These are phyloP conservation scores for Haberlea rhodopensis DNA, from an alignment of 257 asterid species.

Conservation along the genomic window DNA sequence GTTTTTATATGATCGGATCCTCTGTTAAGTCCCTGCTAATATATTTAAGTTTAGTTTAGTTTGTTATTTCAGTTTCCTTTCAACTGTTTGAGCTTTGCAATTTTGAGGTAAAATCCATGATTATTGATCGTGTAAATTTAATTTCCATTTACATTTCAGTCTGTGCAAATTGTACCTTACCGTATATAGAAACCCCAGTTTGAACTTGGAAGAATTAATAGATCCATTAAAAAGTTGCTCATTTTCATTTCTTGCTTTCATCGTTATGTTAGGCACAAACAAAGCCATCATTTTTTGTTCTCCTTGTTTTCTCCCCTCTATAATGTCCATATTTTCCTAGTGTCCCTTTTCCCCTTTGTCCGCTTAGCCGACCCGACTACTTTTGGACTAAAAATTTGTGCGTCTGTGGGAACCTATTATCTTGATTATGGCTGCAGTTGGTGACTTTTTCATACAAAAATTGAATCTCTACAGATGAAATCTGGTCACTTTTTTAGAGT, in stretches of 20 bases:
- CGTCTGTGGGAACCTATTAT: too few species aligned
- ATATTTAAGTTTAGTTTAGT: not conserved
- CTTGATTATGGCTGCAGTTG: too few species aligned
- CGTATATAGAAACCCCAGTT: too few species aligned
- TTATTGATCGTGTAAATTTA: not conserved
- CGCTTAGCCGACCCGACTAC: not conserved
- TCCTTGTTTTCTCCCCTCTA: slow-evolving; percentile 33
- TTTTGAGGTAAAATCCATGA: not conserved
- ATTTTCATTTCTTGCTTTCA: slow-evolving; percentile 18
- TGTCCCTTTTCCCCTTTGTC: slow-evolving; percentile 20
- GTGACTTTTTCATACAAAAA: too few species aligned
- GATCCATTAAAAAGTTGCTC: slow-evolving; percentile 17
- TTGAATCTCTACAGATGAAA: too few species aligned
- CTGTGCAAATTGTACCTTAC: not conserved
- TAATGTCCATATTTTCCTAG: slow-evolving; percentile 23
- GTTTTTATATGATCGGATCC: not conserved
- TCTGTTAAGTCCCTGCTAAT: not conserved
- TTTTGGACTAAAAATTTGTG: too few species aligned
- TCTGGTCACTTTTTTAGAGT: too few species aligned
- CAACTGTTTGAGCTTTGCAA: not conserved
- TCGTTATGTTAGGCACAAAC: slow-evolving; percentile 14
- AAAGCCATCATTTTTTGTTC: slow-evolving; percentile 19
- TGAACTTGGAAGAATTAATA: slow-evolving; percentile 1
- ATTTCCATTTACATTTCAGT: not conserved
- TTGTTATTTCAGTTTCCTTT: slow-evolving; percentile 7